Evolutionary conservation across 2,329 filamentous ascomycete species (phyloP).

Genomic region (Karstenula rhodostoma): DNA sequence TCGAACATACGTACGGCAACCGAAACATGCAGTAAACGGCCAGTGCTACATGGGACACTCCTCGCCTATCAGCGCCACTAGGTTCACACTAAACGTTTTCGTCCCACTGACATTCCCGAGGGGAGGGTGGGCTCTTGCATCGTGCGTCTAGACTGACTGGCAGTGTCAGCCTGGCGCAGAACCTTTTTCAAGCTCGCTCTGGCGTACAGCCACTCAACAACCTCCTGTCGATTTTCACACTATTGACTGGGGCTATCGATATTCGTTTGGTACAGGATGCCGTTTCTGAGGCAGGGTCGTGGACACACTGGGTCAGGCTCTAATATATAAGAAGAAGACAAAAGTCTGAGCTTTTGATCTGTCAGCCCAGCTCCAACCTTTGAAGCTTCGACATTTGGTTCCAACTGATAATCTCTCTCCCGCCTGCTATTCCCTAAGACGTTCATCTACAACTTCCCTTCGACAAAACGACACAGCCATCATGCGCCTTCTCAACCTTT

Average conservation of each 20-base stretch:
- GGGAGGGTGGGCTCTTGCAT: constrained; percentile 6
- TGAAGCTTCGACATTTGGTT: background rate
- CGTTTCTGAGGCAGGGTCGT: background rate
- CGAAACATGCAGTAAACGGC: constrained; percentile 1
- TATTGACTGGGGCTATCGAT: background rate
- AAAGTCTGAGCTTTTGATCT: background rate
- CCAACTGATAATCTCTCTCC: background rate
- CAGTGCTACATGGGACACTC: constrained; percentile 1
- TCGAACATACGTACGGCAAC: constrained; percentile 4
- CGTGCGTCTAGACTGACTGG: constrained; percentile 16
- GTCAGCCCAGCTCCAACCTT: constrained; percentile 9
- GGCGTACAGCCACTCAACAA: constrained; percentile 24
- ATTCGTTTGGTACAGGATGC: background rate
- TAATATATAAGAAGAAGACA: constrained; percentile 5
- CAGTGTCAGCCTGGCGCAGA: constrained; percentile 6
- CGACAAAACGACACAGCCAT: background rate
- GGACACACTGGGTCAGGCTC: background rate
- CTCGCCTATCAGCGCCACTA: constrained; percentile 3
- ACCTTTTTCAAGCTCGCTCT: constrained; percentile 25
- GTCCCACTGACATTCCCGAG: background rate
- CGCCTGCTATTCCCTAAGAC: background rate
- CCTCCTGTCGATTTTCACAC: constrained; percentile 8
- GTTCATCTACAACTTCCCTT: background rate
- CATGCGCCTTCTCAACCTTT: constrained; percentile 29
- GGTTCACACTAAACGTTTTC: background rate